These are phyloP conservation scores for Cladorrhinum samala DNA, from an alignment of 495 filamentous ascomycete genomes.

Conservation along the genomic window DNA sequence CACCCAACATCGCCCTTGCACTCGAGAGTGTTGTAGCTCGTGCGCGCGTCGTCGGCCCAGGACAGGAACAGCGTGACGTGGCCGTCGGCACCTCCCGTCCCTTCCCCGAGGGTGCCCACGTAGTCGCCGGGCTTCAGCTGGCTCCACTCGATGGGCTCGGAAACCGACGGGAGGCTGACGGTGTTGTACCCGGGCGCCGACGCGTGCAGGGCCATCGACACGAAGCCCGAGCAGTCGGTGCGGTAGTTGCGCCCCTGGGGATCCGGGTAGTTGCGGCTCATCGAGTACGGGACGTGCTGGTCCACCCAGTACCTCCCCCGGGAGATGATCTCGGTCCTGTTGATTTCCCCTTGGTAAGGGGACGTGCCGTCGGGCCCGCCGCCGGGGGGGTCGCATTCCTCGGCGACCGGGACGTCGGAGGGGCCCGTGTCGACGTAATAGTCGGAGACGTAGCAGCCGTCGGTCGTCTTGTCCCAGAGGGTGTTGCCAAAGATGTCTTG, in stretches of 20 bases:
- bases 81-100: constrained; percentile 6
- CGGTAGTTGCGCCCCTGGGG: constrained; percentile 8
- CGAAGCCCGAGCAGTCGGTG: constrained; percentile 13
- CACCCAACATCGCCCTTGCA: constrained; percentile 6
- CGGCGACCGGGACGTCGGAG: constrained; percentile 10
- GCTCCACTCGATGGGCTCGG: background rate
- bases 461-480: constrained; percentile 27
- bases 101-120: constrained; percentile 10
- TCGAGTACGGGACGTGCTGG: constrained; percentile 5
- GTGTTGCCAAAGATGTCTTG: constrained; percentile 13
- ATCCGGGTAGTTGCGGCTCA: constrained; percentile 4
- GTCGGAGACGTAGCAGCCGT: constrained; percentile 25
- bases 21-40: constrained; percentile 6
- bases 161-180: constrained; percentile 1
- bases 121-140: constrained; percentile 8
- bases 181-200: constrained; percentile 9
- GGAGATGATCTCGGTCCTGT: constrained; percentile 6
- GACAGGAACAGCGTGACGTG: constrained; percentile 7
- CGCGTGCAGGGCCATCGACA: constrained; percentile 12
- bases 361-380: background rate
- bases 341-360: constrained; percentile 9
- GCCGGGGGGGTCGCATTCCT: constrained; percentile 1
- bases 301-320: constrained; percentile 9
- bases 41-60: constrained; percentile 1
- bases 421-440: constrained; percentile 25